A percentile compares a stretch with the other conserved stretches of the same genome.
Evolutionary conservation across 768 basidiomycete genomes (phyloP).

Genomic region (Lactarius tabidus): DNA sequence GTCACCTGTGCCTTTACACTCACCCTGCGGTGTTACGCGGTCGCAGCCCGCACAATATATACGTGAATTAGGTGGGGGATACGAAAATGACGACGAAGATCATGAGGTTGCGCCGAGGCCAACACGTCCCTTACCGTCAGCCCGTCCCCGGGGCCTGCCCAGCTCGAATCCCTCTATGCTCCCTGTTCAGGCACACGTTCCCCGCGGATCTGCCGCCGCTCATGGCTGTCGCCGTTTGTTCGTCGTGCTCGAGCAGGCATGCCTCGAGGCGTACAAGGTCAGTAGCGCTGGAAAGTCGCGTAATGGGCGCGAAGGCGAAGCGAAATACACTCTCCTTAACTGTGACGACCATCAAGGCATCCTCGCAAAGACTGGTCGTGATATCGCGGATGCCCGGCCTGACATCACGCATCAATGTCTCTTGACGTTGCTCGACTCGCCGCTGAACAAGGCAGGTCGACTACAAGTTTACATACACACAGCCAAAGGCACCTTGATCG

Average conservation of each 20-base stretch:
- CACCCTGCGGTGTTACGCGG: neutral
- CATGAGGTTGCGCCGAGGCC: conserved; percentile 46
- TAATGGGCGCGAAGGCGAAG: conserved; percentile 59
- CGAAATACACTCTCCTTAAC: conserved; percentile 94
- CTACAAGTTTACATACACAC: conserved; percentile 99
- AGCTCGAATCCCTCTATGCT: conserved; percentile 71
- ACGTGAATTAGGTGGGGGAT: conserved; percentile 4
- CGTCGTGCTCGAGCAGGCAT: conserved; percentile 91
- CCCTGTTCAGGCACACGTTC: conserved; percentile 79
- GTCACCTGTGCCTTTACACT: conserved; percentile 3
- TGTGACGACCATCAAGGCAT: conserved; percentile 99
- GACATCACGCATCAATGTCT: conserved; percentile 99
- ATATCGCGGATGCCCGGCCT: conserved; percentile 98
- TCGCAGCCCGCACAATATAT: neutral
- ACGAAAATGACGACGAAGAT: conserved; percentile 34
- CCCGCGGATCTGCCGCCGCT: conserved; percentile 46
- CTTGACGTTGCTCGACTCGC: conserved; percentile 93
- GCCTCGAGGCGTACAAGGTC: conserved; percentile 91
- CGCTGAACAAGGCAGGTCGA: conserved; percentile 93
- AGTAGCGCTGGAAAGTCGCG: conserved; percentile 55
- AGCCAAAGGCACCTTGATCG: conserved; percentile 91
- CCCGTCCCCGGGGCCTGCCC: conserved; percentile 37
- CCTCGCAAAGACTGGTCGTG: conserved; percentile 93
- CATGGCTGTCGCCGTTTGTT: conserved; percentile 64
- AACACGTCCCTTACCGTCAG: conserved; percentile 34